Conservation (phyloP, 2,329 filamentous ascomycete species). For the Aspergillus intermedius region DNA sequence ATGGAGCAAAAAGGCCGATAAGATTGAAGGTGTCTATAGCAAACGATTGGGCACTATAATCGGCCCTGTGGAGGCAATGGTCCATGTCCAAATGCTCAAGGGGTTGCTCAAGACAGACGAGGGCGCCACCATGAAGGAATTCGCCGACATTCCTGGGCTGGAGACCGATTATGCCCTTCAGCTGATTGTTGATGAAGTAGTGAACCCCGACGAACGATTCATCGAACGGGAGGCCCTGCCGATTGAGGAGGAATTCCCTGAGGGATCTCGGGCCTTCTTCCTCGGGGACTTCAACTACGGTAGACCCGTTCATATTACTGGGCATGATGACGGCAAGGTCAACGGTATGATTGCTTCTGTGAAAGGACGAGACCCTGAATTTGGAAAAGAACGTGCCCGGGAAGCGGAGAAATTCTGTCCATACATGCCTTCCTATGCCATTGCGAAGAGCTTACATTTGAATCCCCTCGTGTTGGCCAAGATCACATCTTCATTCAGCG, state of each 20-base stretch:
- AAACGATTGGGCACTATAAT: constrained; percentile 85
- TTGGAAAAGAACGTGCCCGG: constrained; percentile 66
- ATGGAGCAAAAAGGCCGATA: constrained; percentile 75
- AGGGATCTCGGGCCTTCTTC: constrained; percentile 80
- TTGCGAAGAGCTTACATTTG: constrained; percentile 72
- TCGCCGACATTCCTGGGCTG: constrained; percentile 74
- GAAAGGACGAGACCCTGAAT: constrained; percentile 70
- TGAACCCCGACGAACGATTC: constrained; percentile 88
- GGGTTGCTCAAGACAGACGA: constrained; percentile 85
- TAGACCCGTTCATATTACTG: constrained; percentile 73
- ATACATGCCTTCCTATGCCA: constrained; percentile 82
- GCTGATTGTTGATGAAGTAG: constrained; percentile 78
- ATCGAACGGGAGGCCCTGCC: constrained; percentile 82
- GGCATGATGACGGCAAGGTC: constrained; percentile 67
- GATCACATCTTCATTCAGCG: constrained; percentile 88
- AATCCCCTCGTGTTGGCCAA: constrained; percentile 88
- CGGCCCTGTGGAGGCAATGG: constrained; percentile 77
- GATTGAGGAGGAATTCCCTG: constrained; percentile 85
- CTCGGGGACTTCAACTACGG: constrained; percentile 90
- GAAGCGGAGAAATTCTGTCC: constrained; percentile 63
- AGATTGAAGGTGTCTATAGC: constrained; percentile 80
- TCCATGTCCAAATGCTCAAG: constrained; percentile 90
- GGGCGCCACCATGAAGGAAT: constrained; percentile 88
- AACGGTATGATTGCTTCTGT: constrained; percentile 70
- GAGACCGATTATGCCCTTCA: constrained; percentile 90